phyloP scores from a whole-genome alignment of 768 basidiomycete species.

The Guyanaporus albipodus region DNA sequence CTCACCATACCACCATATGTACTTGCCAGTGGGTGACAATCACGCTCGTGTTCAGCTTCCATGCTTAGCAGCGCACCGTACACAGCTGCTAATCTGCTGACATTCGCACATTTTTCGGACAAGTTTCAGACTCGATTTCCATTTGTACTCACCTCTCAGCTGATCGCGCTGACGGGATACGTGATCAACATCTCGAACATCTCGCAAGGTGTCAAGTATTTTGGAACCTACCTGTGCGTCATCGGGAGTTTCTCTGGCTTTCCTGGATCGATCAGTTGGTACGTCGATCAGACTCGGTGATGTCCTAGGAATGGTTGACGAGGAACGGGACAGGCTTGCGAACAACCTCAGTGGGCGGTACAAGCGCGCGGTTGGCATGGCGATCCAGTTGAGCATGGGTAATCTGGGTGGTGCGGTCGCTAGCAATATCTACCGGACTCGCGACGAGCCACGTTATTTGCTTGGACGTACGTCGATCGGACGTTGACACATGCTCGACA shows the following conservation, averaged over 20 bases:
- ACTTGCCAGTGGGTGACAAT: neutral
- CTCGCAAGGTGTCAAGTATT: neutral
- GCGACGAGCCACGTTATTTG: neutral
- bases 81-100: neutral
- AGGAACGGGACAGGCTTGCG: neutral
- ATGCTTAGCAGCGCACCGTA: neutral
- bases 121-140: constrained; percentile 1
- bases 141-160: neutral
- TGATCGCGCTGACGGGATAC: neutral
- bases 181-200: constrained; percentile 1
- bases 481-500: neutral
- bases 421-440: neutral
- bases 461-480: neutral
- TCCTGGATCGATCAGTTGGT: constrained; percentile 3
- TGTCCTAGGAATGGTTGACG: neutral
- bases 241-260: neutral
- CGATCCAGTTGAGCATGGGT: neutral
- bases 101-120: neutral
- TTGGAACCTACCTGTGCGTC: constrained; percentile 1
- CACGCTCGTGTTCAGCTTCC: too few species aligned
- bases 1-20: neutral
- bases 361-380: neutral
- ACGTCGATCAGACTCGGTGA: neutral
- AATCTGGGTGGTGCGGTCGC: neutral
- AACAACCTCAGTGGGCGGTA: constrained; percentile 1